Evolutionary conservation across 1,284 basidiomycete species (phyloP).

Genomic region (Cryptococcus sp.): DNA sequence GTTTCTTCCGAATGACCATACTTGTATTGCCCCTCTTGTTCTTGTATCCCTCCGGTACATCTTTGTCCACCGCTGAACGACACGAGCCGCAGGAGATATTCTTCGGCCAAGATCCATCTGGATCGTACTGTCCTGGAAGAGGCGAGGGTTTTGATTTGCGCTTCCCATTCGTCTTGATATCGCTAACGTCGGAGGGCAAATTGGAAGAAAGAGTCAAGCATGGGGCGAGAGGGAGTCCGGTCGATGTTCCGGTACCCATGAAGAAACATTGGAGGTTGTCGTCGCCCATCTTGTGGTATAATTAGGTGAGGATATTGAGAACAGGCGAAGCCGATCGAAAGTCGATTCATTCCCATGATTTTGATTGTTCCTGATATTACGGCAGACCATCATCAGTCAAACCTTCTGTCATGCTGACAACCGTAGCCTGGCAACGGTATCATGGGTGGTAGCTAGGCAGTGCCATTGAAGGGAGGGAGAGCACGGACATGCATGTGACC

Average conservation of each 20-base stretch:
- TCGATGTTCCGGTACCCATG: constrained; percentile 47
- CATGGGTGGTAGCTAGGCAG: no score
- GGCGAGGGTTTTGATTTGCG: background rate
- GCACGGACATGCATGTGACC: no score
- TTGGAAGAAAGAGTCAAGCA: constrained; percentile 38
- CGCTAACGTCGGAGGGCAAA: constrained; percentile 22
- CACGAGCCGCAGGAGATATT: constrained; percentile 43
- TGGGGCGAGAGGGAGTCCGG: constrained; percentile 44
- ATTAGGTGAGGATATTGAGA: no score
- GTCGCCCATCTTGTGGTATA: no score
- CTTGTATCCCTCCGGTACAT: constrained; percentile 41
- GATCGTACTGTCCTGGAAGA: constrained; percentile 21
- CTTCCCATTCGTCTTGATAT: no score
- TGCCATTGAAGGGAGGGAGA: no score
- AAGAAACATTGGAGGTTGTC: constrained; percentile 37
- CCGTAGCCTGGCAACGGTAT: no score
- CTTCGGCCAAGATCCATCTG: constrained; percentile 29
- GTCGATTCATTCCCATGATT: no score
- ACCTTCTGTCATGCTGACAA: no score
- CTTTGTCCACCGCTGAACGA: constrained; percentile 35
- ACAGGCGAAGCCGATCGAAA: no score
- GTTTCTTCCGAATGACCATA: constrained; percentile 30
- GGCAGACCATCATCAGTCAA: no score
- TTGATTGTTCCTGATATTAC: no score
- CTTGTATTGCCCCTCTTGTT: constrained; percentile 46